Evolutionary conservation across 2,329 filamentous ascomycete species (phyloP).

Genomic region (Fusarium sp.): DNA sequence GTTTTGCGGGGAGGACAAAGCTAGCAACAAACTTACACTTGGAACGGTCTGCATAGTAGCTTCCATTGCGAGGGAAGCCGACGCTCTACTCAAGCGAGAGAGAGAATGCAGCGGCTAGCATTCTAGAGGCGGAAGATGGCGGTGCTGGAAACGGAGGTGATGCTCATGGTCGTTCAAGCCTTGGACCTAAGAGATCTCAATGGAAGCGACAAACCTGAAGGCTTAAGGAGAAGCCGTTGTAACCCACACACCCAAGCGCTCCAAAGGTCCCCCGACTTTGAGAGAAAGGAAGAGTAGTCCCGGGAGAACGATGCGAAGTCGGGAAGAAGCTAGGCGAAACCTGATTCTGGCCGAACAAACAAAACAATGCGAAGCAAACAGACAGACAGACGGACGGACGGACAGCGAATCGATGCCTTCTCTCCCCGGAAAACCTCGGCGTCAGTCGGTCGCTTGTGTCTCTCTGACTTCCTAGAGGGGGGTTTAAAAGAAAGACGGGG

Average conservation of each 20-base stretch:
- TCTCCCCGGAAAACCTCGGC: constrained; percentile 19
- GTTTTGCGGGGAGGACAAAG: constrained; percentile 33
- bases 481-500: not conserved
- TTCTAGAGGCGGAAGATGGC: constrained; percentile 45
- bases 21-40: constrained; percentile 53
- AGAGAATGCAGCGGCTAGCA: constrained; percentile 49
- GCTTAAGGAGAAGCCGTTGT: constrained; percentile 21
- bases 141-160: constrained; percentile 41
- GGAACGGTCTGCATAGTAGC: constrained; percentile 65
- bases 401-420: constrained; percentile 1
- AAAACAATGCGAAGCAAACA: constrained; percentile 20
- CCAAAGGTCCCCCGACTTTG: constrained; percentile 25
- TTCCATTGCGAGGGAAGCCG: constrained; percentile 45
- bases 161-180: constrained; percentile 46
- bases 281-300: constrained; percentile 16
- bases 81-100: constrained; percentile 51
- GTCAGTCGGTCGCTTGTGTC: constrained; percentile 22
- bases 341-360: constrained; percentile 25
- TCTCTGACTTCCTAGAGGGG: constrained; percentile 8
- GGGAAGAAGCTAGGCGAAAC: constrained; percentile 33
- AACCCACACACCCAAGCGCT: constrained; percentile 26
- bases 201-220: constrained; percentile 11
- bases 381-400: constrained; percentile 11
- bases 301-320: constrained; percentile 23
- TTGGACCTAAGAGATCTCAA: constrained; percentile 35